Percentiles rank a stretch among this genome's conserved stretches.
Conservation (phyloP, 495 filamentous ascomycete genomes). For the Aspergillus funiculosus region DNA sequence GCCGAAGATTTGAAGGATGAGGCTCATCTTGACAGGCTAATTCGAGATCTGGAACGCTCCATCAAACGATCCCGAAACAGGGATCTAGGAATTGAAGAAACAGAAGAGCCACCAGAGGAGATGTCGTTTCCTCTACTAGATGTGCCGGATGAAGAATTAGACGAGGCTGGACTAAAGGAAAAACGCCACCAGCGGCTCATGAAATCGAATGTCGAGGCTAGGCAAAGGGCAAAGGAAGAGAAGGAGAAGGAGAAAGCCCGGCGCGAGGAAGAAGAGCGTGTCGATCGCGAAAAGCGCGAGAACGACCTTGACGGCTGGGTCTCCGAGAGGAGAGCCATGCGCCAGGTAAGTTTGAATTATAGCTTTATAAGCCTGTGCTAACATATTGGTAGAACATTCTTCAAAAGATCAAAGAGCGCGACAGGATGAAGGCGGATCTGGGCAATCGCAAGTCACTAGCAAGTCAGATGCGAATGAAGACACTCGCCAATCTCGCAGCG, state of each 20-base stretch:
- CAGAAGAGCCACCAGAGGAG: constrained; percentile 66
- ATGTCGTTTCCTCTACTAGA: constrained; percentile 85
- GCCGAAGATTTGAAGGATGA: constrained; percentile 90
- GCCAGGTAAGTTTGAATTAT: constrained; percentile 45
- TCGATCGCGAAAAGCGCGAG: constrained; percentile 76
- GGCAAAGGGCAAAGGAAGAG: constrained; percentile 86
- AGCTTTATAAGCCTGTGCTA: constrained; percentile 1
- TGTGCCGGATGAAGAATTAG: constrained; percentile 82
- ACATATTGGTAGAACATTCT: constrained; percentile 48
- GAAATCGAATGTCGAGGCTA: constrained; percentile 89
- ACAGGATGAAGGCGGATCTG: constrained; percentile 83
- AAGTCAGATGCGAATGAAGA: constrained; percentile 95
- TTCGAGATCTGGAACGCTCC: constrained; percentile 82
- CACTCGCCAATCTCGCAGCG: constrained; percentile 89
- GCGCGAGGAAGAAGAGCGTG: constrained; percentile 69
- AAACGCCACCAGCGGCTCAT: constrained; percentile 88
- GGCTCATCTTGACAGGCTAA: constrained; percentile 64
- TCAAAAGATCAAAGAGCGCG: constrained; percentile 84
- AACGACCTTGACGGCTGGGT: constrained; percentile 87
- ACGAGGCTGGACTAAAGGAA: constrained; percentile 81
- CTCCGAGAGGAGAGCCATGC: constrained; percentile 66
- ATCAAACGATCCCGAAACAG: constrained; percentile 86
- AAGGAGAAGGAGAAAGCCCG: constrained; percentile 87
- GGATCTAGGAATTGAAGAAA: constrained; percentile 79
- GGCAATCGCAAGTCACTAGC: constrained; percentile 95